Conservation (phyloP, 2,329 filamentous ascomycete genomes). For the Botrytis paeoniae region DNA sequence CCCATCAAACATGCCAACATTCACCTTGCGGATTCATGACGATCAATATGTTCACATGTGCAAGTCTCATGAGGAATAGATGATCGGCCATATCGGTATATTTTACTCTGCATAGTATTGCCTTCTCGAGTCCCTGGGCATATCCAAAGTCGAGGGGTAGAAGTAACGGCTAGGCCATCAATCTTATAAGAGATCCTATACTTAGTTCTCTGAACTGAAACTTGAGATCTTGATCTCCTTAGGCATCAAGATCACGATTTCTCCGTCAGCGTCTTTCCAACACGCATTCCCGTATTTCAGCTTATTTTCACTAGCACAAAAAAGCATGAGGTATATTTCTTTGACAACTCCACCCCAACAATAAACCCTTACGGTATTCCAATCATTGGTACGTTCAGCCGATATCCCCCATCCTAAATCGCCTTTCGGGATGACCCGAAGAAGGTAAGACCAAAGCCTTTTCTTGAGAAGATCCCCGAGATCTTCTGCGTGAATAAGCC, state of each 20-base stretch:
- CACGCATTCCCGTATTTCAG: slow-evolving; percentile 55
- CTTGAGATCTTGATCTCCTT: not conserved
- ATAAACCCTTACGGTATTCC: slow-evolving; percentile 59
- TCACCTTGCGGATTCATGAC: too few species aligned
- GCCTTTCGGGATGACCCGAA: slow-evolving; percentile 56
- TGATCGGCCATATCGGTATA: not conserved
- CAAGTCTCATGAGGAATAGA: not conserved
- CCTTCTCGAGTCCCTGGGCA: not conserved
- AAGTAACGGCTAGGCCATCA: not conserved
- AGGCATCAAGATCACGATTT: slow-evolving; percentile 30
- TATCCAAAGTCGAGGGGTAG: not conserved
- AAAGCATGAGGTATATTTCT: slow-evolving; percentile 73
- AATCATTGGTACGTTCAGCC: slow-evolving; percentile 46
- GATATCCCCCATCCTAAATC: slow-evolving; percentile 66
- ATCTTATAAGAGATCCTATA: not conserved
- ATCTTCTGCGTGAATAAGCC: slow-evolving; percentile 58
- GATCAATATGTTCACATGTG: not conserved
- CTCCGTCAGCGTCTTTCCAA: slow-evolving; percentile 66
- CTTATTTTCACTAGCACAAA: slow-evolving; percentile 64
- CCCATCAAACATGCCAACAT: not conserved
- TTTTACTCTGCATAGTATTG: not conserved
- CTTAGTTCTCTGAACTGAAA: not conserved
- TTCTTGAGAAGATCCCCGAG: slow-evolving; percentile 52
- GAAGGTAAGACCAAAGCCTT: slow-evolving; percentile 60
- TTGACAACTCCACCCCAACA: slow-evolving; percentile 74